Conservation (phyloP, 139 green algal genomes). For the Yamagishiella unicocca region DNA sequence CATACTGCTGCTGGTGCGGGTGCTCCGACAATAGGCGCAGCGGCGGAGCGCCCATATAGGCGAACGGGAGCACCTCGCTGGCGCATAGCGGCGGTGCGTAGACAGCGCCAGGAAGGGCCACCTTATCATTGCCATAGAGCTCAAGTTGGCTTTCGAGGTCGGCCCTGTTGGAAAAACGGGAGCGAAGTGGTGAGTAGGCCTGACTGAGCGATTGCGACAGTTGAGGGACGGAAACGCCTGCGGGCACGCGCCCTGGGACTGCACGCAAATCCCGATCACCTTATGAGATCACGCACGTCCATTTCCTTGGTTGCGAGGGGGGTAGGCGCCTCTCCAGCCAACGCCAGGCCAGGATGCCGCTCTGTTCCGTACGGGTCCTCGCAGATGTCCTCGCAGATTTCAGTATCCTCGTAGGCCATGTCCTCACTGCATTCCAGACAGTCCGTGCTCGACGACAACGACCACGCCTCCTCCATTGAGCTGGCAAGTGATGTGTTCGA, state of each 20-base stretch:
- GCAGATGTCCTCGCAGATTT: not conserved
- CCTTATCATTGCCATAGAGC: not conserved
- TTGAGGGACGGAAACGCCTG: not conserved
- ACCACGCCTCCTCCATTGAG: not conserved
- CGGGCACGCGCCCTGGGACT: not conserved
- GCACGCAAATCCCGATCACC: not conserved
- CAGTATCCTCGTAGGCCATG: not conserved
- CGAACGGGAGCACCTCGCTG: not conserved
- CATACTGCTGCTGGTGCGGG: not conserved
- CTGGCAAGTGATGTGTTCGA: constrained; percentile 7
- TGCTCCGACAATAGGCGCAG: not conserved
- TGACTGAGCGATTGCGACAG: not conserved
- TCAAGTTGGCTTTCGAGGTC: not conserved
- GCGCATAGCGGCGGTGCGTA: not conserved
- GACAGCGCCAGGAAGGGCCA: not conserved
- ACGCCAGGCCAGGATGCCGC: not conserved
- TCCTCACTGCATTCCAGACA: constrained; percentile 4
- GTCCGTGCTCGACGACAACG: not conserved
- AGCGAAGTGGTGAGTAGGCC: not conserved
- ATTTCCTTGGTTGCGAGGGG: not conserved
- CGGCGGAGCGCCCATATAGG: not conserved
- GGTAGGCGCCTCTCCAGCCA: not conserved
- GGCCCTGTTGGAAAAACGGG: not conserved
- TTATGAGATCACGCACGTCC: not conserved
- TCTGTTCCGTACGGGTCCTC: not conserved